Evolutionary conservation across 1,284 basidiomycete species (phyloP), one percentile per base, ranked within the genome.

Genomic region (Leccinum laetum): DNA sequence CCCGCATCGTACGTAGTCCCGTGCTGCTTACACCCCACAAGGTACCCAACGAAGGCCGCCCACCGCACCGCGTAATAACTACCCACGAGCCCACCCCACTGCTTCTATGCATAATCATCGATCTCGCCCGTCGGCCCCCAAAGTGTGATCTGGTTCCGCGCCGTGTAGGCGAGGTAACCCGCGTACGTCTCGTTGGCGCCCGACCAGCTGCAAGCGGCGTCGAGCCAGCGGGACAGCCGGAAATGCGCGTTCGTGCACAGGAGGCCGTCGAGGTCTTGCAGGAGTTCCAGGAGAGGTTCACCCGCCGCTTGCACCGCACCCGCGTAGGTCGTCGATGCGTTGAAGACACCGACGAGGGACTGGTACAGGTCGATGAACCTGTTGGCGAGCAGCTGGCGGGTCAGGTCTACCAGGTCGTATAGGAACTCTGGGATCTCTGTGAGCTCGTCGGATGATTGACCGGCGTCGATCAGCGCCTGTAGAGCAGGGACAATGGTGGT

Each of bases 91-190:
- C 82, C 81, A 2, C 76, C 77, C 81, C 81, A 82, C 68, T 81
- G 79, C 66, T 83, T 82, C 16, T 80, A 80, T 37, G 81, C 81
- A 64, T 82, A 82, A 65, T 81, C 79, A 65, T 77, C 77, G 70
- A 79, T 79, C 70, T 81, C 72, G n/a, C 80, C 81, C 26, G 73
- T 71, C 2, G 80, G 80, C n/a, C 82, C 82, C 81, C 81, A 83
- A 32, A 82, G 76, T 35, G 78, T 79, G 69, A 83, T 75, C 70
- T 82, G 81, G 69, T 82, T 82, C 39, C 81, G 76, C 13, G 81
- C 79, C 61, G 79, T 74, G 67, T 78, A 81, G 66, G 79, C 79
- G 46, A 82, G 73, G 62, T 77, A 79, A 26, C 69, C 69, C 0
- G 73, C 77, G 62, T 81, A 80, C n/a, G 75, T 69, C 62, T 63